These are phyloP conservation scores for Pleoardoris graminearum DNA, from an alignment of 2,329 filamentous ascomycete species.

Conservation along the genomic window DNA sequence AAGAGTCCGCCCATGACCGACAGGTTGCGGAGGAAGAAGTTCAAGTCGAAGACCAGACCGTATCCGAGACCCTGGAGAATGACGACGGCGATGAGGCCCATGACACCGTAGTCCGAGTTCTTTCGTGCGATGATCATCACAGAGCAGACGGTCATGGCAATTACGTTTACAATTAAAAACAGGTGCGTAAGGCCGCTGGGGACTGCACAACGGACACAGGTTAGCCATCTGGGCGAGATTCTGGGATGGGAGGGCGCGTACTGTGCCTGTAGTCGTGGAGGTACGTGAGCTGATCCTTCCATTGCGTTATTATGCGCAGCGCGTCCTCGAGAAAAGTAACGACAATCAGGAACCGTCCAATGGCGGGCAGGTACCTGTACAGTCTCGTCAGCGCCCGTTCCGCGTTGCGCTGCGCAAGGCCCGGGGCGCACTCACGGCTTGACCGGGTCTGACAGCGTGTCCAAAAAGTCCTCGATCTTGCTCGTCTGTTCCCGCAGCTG, in stretches of 20 bases:
- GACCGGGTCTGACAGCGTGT: constrained; percentile 83
- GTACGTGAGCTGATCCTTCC: constrained; percentile 91
- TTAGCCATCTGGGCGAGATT: constrained; percentile 4
- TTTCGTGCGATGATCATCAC: constrained; percentile 86
- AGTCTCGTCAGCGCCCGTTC: constrained; percentile 27
- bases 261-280: constrained; percentile 90
- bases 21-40: constrained; percentile 99
- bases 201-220: constrained; percentile 60
- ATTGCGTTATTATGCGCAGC: constrained; percentile 94
- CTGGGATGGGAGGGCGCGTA: constrained; percentile 51
- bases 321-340: constrained; percentile 98
- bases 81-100: constrained; percentile 86
- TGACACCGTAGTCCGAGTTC: constrained; percentile 90
- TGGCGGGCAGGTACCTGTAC: constrained; percentile 83
- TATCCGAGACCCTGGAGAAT: constrained; percentile 94
- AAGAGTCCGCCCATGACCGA: constrained; percentile 95
- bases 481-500: constrained; percentile 91
- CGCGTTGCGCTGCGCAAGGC: constrained; percentile 1
- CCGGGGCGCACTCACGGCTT: constrained; percentile 74
- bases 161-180: constrained; percentile 87
- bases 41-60: constrained; percentile 96
- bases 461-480: constrained; percentile 95
- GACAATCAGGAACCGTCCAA: constrained; percentile 96
- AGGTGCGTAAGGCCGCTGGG: constrained; percentile 85
- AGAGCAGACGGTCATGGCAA: constrained; percentile 84